Evolutionary conservation across 495 filamentous ascomycete genomes (phyloP), one percentile per base, ranked within the genome.

Genomic region (Aspergillus ellipticus): DNA sequence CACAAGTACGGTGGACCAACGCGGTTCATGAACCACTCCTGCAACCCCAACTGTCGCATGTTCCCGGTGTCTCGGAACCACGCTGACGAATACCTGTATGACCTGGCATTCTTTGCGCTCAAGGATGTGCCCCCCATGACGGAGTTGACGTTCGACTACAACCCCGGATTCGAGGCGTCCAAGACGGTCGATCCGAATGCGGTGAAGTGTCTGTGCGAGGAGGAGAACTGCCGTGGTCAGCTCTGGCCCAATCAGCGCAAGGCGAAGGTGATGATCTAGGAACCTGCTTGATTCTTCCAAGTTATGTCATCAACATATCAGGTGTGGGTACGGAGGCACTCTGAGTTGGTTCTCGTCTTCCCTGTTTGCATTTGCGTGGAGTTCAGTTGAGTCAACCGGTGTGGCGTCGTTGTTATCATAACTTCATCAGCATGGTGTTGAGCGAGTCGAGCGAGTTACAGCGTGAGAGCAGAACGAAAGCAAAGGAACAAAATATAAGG

Each of bases 91-190:
- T 76, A 80, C 13, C 74, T 96, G 10, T 96, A 97, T 63, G 87
- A 96, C 55, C 72, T 98, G 2, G 92, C 90, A 0, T 85, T 97
- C 57, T 98, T 98, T 58, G 88, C 93, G 0, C 71, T 84, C 6
- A 65, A 78, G 8, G 83, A 89, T 31, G 90, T 98, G 24, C 72
- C 77, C 0, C 77, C 82, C 2, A 78, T 76, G 2, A 85, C 84
- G 6, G 92, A 97, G 64, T 61, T 97, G 10, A 95, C 89, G 0
- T 96, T 97, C 52, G 90, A 96, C 61, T 97, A 97, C 59, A 80
- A 83, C 33, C 74, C 74, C 9, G 70, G 72, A 33, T 81, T 85
- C 46, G 82, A 85, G 45, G 80, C 79, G 3, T 62, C 74, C 6
- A 72, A 78, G 3, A 70, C 74, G 10, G 74, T 79, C 15, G 78